Evolutionary conservation across 2,329 filamentous ascomycete genomes (phyloP).

Genomic region (Colletotrichum zoysiae): DNA sequence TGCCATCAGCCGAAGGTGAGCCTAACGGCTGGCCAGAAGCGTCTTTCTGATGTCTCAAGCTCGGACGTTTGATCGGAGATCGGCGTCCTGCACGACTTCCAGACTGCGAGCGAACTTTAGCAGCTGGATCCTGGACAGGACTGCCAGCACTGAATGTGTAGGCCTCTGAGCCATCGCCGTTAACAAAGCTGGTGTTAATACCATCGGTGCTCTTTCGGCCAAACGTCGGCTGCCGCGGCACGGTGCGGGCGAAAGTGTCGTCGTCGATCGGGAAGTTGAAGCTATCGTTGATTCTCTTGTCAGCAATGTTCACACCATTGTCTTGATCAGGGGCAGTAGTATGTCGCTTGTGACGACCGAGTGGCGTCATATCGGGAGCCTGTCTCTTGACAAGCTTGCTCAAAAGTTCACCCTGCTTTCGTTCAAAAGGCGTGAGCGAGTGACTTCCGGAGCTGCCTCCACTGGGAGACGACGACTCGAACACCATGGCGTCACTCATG

Average conservation of each 20-base stretch:
- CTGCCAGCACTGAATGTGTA: slow-evolving; percentile 68
- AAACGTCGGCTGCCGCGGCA: slow-evolving; percentile 57
- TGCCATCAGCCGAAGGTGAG: slow-evolving; percentile 43
- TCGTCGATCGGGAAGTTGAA: slow-evolving; percentile 63
- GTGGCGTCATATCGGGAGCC: slow-evolving; percentile 40
- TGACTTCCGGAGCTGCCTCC: slow-evolving; percentile 39
- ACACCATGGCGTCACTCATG: slow-evolving; percentile 14
- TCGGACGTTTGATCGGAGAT: slow-evolving; percentile 53
- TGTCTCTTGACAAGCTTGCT: slow-evolving; percentile 52
- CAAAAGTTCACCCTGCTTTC: slow-evolving; percentile 55
- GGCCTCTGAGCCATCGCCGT: slow-evolving; percentile 58
- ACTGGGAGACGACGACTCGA: slow-evolving; percentile 40
- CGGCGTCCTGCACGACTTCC: slow-evolving; percentile 56
- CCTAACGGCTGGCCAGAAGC: slow-evolving; percentile 25
- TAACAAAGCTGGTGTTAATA: slow-evolving; percentile 72
- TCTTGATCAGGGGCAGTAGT: slow-evolving; percentile 22
- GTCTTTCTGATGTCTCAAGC: slow-evolving; percentile 45
- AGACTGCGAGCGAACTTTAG: slow-evolving; percentile 55
- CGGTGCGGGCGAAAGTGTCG: slow-evolving; percentile 54
- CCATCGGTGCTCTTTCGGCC: slow-evolving; percentile 67
- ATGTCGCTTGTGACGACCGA: slow-evolving; percentile 33
- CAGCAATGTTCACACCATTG: slow-evolving; percentile 46
- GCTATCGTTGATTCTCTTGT: slow-evolving; percentile 56
- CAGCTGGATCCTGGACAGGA: slow-evolving; percentile 46
- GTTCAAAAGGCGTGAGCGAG: slow-evolving; percentile 55